Evolutionary conservation across 805 yeast genomes (phyloP), one percentile per base, ranked within the genome.

Genomic region (Vanderwaltozyma verrucispora): DNA sequence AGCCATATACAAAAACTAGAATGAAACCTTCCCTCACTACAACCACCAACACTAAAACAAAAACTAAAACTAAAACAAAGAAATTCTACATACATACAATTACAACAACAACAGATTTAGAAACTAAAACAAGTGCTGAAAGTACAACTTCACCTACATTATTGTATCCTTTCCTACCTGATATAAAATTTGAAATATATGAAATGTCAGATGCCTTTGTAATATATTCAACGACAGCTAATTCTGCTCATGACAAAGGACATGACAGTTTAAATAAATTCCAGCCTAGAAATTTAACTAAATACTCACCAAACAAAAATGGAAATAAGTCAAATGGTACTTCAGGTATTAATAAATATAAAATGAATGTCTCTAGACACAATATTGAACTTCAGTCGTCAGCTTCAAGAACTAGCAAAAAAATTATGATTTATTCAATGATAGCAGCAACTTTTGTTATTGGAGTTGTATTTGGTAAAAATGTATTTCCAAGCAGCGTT

Each of bases 21-120:
- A 56, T 56, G 2, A 42, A 32, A 16, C 49, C 55, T 12, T 43
- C 35, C 5, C 48, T 52, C 5, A 48, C 40, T n/a, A n/a, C n/a
- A n/a, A n/a, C n/a, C n/a, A n/a, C n/a, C n/a, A 37, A 33, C 11
- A 40, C 24, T 20, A 17, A 26, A 15, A 42, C 40, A 17, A 35
- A 38, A 9, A 28, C 37, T 0, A 34, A 46, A 0, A 32, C 44
- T 1, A 34, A 24, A 13, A 24, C 7, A 24, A 24, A 45, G 2
- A 34, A 33, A 2, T 42, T 43, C 5, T 32, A 46, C 3, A 41
- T 43, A 12, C 33, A 48, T 2, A 33, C 50, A 8, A 36, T 45
- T n/a, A 31, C 13, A 12, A 14, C 20, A 11, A 14, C n/a, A n/a
- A 21, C 27, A 20, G 24, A 17, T 7, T 8, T 11, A 24, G 27